Evolutionary conservation across 345 rosid species (phyloP), one percentile per base, ranked within the genome.

Genomic region (Sisymbrium irio): DNA sequence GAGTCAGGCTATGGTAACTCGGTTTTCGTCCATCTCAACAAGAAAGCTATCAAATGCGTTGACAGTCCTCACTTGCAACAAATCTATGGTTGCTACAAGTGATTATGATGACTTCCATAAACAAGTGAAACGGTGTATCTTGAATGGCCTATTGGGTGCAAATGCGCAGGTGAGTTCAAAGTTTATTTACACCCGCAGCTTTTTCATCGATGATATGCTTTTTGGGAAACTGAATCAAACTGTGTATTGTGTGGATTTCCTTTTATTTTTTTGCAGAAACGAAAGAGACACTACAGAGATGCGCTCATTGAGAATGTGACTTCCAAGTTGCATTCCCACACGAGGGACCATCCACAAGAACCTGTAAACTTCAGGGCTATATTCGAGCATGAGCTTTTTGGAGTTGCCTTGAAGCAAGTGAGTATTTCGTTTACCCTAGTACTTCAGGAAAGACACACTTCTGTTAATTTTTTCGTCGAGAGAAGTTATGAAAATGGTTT

Each of bases 1-100:
- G n/a, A n/a, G n/a, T 35, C 80, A 91, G 97, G 97, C 97, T 12
- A 93, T 89, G 97, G 96, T 89, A 51, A 80, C 92, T 14, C 81
- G 92, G 79, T 86, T 71, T 80, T 69, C 91, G 39, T 89, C 97
- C 35, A 91, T 93, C 41, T 91, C 96, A 41, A 79, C 92, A 5
- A 83, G 94, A 49, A 88, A 93, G 77, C 79, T 93, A 59, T 83
- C 98, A 15, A 86, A 82, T 22, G 95, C 95, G 28, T 79, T 89
- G 58, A 69, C 71, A 55, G 78, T 92, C 32, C 97, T 95, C 32
- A 88, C 92, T 28, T 64, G 78, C 51, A 71, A 92, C 75, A 92
- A 88, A 74, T 63, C 81, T 65, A 89, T 90, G 96, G 99, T 92
- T 65, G 97, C 99, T 22, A 88, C 75, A 0, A 95, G 99, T 76